Evolutionary conservation across 208 protist genomes (phyloP).

Genomic region (Wallacemonas sp.): DNA sequence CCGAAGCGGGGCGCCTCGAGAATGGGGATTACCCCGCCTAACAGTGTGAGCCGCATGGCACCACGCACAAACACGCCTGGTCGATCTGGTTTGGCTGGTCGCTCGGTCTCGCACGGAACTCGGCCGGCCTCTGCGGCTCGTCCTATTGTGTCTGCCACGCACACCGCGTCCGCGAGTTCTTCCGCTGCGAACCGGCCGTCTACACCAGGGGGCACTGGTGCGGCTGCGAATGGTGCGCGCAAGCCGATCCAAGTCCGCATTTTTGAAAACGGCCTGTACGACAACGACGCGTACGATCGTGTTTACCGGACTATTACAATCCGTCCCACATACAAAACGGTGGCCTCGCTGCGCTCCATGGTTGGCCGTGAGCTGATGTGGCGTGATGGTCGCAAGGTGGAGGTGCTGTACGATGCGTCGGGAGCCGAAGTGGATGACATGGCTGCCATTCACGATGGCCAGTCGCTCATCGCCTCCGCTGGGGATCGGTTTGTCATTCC

Average conservation of each 20-base stretch:
- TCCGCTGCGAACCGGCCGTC: not conserved
- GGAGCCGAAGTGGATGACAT: conserved; percentile 67
- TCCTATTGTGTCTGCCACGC: too few relatives aligned
- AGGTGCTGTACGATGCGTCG: conserved; percentile 74
- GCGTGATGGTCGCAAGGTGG: conserved; percentile 71
- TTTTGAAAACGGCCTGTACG: conserved; percentile 90
- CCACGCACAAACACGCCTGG: too few relatives aligned
- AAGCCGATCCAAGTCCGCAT: conserved; percentile 76
- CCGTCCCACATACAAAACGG: conserved; percentile 79
- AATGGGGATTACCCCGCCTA: too few relatives aligned
- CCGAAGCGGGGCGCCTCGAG: not conserved
- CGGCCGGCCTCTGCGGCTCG: too few relatives aligned
- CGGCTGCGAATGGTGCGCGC: not conserved
- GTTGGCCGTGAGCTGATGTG: conserved; percentile 85
- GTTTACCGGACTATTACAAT: conserved; percentile 80
- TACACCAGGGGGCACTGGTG: too few relatives aligned
- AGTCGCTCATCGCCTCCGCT: conserved; percentile 73
- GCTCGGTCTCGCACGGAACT: too few relatives aligned
- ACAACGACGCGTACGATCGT: conserved; percentile 55
- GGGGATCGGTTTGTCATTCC: conserved; percentile 88
- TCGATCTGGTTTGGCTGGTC: too few relatives aligned
- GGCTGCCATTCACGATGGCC: conserved; percentile 52
- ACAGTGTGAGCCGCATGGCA: too few relatives aligned
- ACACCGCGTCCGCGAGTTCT: not conserved
- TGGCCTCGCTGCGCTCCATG: conserved; percentile 61